These are phyloP conservation scores for Annulohypoxylon truncatum DNA, from an alignment of 2,329 filamentous ascomycete species.

Conservation along the genomic window DNA sequence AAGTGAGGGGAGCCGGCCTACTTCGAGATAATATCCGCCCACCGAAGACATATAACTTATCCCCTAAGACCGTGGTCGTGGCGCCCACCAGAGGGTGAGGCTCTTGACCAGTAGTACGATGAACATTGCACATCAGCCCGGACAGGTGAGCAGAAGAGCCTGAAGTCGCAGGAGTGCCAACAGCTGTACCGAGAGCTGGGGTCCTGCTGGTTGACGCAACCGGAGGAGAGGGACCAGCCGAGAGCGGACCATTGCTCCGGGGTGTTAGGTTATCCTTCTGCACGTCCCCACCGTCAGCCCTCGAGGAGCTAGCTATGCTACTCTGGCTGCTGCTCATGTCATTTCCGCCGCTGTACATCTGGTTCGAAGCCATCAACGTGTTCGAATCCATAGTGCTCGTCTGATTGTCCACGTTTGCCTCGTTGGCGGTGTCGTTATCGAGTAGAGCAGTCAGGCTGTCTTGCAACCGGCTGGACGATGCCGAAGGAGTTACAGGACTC, in stretches of 20 bases:
- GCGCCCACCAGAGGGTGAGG: slow-evolving; percentile 93
- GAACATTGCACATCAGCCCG: slow-evolving; percentile 77
- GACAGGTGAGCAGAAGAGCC: slow-evolving; percentile 70
- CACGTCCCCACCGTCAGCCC: slow-evolving; percentile 61
- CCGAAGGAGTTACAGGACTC: slow-evolving; percentile 49
- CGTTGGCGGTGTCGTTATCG: slow-evolving; percentile 45
- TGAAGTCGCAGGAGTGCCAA: slow-evolving; percentile 59
- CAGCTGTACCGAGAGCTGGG: slow-evolving; percentile 52
- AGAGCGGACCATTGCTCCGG: slow-evolving; percentile 65
- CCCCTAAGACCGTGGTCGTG: slow-evolving; percentile 92
- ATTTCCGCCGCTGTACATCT: slow-evolving; percentile 53
- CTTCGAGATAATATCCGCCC: slow-evolving; percentile 87
- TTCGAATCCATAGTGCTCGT: slow-evolving; percentile 64
- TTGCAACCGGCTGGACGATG: slow-evolving; percentile 17
- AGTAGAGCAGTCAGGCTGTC: slow-evolving; percentile 50
- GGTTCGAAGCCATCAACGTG: slow-evolving; percentile 43
- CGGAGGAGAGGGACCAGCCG: slow-evolving; percentile 68
- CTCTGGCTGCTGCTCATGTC: slow-evolving; percentile 62
- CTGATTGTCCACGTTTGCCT: slow-evolving; percentile 54
- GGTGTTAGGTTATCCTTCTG: slow-evolving; percentile 62
- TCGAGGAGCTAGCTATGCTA: slow-evolving; percentile 56
- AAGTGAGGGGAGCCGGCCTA: slow-evolving; percentile 82
- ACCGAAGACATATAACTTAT: slow-evolving; percentile 97
- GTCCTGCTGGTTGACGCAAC: slow-evolving; percentile 55
- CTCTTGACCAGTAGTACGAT: slow-evolving; percentile 88